Evolutionary conservation across 1,284 basidiomycete genomes (phyloP), one percentile per base, ranked within the genome.

Genomic region (Irpex lacteus): DNA sequence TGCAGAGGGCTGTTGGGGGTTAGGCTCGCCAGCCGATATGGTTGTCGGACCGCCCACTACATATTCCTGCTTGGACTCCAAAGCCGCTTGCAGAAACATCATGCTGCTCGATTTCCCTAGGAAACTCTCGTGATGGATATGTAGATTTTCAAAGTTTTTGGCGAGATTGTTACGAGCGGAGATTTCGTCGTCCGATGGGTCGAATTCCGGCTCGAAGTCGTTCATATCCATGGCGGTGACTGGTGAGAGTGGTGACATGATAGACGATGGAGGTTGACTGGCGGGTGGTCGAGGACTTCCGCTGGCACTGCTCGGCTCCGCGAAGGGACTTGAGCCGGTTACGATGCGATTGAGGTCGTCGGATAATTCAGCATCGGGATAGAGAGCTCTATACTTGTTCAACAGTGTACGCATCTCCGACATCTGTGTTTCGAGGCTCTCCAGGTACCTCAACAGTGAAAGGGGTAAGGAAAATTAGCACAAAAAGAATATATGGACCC

Each of bases 41-140:
- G 26, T 26, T 2, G 52, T 19, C 21, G 52, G 21, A 9, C 15
- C 52, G 9, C 52, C 52, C 11, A 26, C 52, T 19, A 61, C 60
- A 38, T 62, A 62, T 18, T 62, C 54, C 37, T 58, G 15, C 47
- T 49, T 56, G 26, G 55, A 53, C 4, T 66, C 65, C 21, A 66
- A n/a, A 8, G 62, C 65, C 5, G 61, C 60, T 49, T 66, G 61
- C 3, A 66, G 32, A 37, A 66, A 50, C 61, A 66, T 61, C 59
- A 66, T 37, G 11, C 53, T 61, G 36, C 61, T 63, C 5, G 61
- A 63, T 47, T 66, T 66, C 7, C 65, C 65, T 19, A 61, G n/a
- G 37, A 54, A 66, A 38, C 60, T 59, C 4, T 58, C 37, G 37
- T 44, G n/a, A 21, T 55, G 54, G 3, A 66, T 11, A 34, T 59